Conservation (phyloP, 2,329 filamentous ascomycete species). For the Calonectria hongkongensis region DNA sequence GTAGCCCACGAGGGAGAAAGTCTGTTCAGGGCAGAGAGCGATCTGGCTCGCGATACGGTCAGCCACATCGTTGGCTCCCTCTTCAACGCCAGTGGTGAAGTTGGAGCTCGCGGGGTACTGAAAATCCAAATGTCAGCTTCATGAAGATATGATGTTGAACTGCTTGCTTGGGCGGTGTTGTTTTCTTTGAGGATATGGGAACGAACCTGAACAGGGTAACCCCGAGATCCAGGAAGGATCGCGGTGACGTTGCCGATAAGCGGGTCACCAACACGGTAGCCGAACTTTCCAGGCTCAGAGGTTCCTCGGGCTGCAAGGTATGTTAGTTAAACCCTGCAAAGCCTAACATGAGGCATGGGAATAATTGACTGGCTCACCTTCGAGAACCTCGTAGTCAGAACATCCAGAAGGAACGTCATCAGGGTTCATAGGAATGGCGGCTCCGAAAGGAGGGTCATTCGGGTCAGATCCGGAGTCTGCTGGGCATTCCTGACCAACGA, state of each 20-base stretch:
- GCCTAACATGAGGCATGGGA: background rate
- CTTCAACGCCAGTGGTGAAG: background rate
- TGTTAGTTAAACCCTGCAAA: background rate
- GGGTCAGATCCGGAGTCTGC: slow-evolving; percentile 1
- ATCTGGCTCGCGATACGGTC: background rate
- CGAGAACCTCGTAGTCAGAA: slow-evolving; percentile 2
- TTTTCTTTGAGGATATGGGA: background rate
- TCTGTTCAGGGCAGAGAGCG: slow-evolving; percentile 11
- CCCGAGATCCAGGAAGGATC: background rate
- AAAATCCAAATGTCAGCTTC: background rate
- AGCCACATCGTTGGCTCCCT: slow-evolving; percentile 8
- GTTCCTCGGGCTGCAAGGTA: slow-evolving; percentile 6
- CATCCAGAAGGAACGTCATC: slow-evolving; percentile 1
- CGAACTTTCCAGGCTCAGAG: slow-evolving; percentile 12
- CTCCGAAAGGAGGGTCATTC: slow-evolving; percentile 3
- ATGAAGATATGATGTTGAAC: background rate
- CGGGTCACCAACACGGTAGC: slow-evolving; percentile 15
- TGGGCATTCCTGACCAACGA: slow-evolving; percentile 6
- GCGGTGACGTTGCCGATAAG: slow-evolving; percentile 16
- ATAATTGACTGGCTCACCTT: background rate
- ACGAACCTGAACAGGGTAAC: slow-evolving; percentile 16
- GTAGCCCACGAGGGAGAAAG: slow-evolving; percentile 15
- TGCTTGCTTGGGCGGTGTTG: too few relatives aligned
- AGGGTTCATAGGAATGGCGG: background rate
- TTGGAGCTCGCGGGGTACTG: background rate